Evolutionary conservation across 345 rosid genomes (phyloP).

Genomic region (Eucalyptus microcorys): DNA sequence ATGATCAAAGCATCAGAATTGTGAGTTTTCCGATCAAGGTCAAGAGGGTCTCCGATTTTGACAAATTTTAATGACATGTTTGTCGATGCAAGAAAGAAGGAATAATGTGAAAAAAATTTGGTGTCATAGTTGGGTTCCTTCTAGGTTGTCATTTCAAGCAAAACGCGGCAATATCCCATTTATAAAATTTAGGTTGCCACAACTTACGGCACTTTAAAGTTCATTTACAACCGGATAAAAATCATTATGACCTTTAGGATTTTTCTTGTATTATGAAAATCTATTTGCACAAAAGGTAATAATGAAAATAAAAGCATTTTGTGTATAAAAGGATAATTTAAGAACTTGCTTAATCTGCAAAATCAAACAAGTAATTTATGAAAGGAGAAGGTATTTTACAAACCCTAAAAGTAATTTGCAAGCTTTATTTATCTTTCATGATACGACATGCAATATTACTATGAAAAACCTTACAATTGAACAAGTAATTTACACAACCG

Average conservation of each 20-base stretch:
- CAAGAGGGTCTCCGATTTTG: background rate
- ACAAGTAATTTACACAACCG: background rate
- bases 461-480: background rate
- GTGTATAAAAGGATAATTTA: background rate
- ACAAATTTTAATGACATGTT: background rate
- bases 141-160: background rate
- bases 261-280: background rate
- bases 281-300: background rate
- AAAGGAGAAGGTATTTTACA: background rate
- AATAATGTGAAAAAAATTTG: background rate
- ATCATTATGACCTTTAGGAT: background rate
- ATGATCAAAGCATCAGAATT: background rate
- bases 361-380: background rate
- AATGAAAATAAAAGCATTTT: background rate
- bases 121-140: background rate
- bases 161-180: background rate
- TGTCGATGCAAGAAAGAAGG: background rate
- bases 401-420: background rate
- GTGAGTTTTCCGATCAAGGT: background rate
- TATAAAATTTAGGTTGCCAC: background rate
- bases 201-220: background rate
- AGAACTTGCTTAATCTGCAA: background rate
- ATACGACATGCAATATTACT: background rate
- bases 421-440: background rate
- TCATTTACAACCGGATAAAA: background rate